Percentiles rank a stretch among this genome's conserved stretches.
These are phyloP conservation scores for Aspergillus ibericus DNA, from an alignment of 2,329 filamentous ascomycete genomes.

Conservation along the genomic window DNA sequence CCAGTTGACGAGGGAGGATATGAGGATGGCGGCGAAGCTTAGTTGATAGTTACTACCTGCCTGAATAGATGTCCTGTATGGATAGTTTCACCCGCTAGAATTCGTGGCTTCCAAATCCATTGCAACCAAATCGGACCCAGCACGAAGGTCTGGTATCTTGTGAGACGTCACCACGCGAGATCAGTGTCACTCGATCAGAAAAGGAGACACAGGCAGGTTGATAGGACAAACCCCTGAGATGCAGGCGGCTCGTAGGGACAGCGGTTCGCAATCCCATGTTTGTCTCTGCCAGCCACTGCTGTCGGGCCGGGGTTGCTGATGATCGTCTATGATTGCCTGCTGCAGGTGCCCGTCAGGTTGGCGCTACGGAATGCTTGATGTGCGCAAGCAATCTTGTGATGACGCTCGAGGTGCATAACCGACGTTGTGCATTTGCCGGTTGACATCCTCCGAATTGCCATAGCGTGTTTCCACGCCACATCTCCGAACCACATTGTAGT, in stretches of 20 bases:
- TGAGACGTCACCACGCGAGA: background rate
- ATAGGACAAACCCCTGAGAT: background rate
- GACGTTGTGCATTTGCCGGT: background rate
- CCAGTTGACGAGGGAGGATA: conserved; percentile 52
- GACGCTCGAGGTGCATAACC: background rate
- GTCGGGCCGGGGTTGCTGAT: background rate
- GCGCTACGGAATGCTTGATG: background rate
- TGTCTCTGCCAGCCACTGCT: background rate
- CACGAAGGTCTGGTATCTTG: background rate
- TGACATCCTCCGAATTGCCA: background rate
- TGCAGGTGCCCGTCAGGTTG: background rate
- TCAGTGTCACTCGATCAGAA: background rate
- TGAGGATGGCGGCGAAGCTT: conserved; percentile 46
- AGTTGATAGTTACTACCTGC: conserved; percentile 3
- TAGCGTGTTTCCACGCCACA: background rate
- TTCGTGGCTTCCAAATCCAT: background rate
- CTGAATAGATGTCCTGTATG: background rate
- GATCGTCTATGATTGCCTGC: background rate
- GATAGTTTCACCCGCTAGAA: background rate
- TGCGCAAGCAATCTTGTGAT: background rate
- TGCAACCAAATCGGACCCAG: background rate
- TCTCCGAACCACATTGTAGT: background rate
- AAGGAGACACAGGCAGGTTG: background rate
- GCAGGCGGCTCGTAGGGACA: background rate
- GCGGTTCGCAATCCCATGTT: background rate